A percentile compares a stretch with the other conserved stretches of the same genome.
Conservation (phyloP, 2,329 filamentous ascomycete species). For the Fusarium sulawesiense region DNA sequence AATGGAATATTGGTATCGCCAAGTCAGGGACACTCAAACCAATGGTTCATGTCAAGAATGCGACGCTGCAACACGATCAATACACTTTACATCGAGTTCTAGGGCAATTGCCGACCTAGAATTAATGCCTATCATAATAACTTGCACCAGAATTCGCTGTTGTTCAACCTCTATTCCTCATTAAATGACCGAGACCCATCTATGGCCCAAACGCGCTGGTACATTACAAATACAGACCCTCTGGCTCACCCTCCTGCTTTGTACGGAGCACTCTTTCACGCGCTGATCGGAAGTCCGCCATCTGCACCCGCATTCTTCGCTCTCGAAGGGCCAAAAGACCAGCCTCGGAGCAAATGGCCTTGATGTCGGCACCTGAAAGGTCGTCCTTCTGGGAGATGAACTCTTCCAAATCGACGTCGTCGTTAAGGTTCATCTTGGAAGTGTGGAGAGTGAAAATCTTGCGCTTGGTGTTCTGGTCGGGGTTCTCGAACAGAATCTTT, state of each 20-base stretch:
- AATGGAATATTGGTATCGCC: background rate
- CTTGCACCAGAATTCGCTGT: constrained; percentile 3
- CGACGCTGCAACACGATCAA: constrained; percentile 9
- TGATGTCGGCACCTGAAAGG: constrained; percentile 95
- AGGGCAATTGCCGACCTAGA: background rate
- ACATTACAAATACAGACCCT: constrained; percentile 95
- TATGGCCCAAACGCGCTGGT: constrained; percentile 39
- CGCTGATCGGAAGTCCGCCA: constrained; percentile 95
- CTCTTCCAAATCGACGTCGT: constrained; percentile 98
- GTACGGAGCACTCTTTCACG: constrained; percentile 96
- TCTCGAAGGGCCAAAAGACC: constrained; percentile 94
- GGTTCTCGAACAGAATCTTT: constrained; percentile 84
- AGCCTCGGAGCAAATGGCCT: constrained; percentile 97
- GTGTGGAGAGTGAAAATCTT: constrained; percentile 99
- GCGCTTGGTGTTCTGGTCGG: constrained; percentile 86
- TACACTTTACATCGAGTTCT: constrained; percentile 3
- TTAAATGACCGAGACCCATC: constrained; percentile 37
- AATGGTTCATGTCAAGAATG: background rate
- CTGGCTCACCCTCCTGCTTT: constrained; percentile 97
- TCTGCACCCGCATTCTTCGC: constrained; percentile 96
- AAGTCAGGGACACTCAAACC: background rate
- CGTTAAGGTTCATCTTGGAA: constrained; percentile 96
- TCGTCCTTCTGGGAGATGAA: constrained; percentile 99
- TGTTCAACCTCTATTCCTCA: constrained; percentile 38
- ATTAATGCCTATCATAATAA: constrained; percentile 5